Base-by-base conservation (phyloP, 192 early-diverging fungal species). In the Backusella mclennaniae region DNA sequence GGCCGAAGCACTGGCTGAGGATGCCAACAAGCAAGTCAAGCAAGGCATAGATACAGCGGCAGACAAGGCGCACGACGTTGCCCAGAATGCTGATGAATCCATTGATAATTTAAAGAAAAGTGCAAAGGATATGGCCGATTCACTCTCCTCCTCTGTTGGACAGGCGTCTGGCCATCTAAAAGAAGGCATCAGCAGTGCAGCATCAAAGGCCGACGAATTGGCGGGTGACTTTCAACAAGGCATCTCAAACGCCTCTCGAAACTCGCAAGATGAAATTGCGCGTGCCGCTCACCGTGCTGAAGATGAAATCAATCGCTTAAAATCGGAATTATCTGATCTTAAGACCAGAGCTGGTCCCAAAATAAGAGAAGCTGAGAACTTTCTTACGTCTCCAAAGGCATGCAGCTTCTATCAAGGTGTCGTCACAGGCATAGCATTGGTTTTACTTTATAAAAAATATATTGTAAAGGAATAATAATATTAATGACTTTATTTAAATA, bases 311-410 rank as follows among this genome's bases (percentile, higher is more conserved):
- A 77, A 69, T 23, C 76, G 69, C 63, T 31, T 77, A 19, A 70
- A 69, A 35, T 36, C 69, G 11, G 76, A 77, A 70, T 56, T 77
- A 49, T 52, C 70, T 9, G 76, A 77, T 46, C 39, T 77, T 11
- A 63, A 66, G 17, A 3, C 17, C 53, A 70, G 69, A 39, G 76
- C 76, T 38, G 69, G 76, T 5, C 76, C 76, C 0, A 77, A 77
- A 69, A 69, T 77, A 11, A 49, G 44, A 26, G 76, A 77, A 19
- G 76, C 76, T 33, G 76, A 77, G 49, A 77, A 72, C 76, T 71
- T 77, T 53, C 69, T 77, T 21, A 35, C 53, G 26, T 77, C 76
- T 63, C 76, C 76, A 15, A 56, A 41, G 12, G 76, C 69, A 35
- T 59, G 44, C 46, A 69, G 56, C 9, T 77, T 77, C 53, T 71